Conservation (phyloP, 139 green algal genomes). For the Microglena sp. region DNA sequence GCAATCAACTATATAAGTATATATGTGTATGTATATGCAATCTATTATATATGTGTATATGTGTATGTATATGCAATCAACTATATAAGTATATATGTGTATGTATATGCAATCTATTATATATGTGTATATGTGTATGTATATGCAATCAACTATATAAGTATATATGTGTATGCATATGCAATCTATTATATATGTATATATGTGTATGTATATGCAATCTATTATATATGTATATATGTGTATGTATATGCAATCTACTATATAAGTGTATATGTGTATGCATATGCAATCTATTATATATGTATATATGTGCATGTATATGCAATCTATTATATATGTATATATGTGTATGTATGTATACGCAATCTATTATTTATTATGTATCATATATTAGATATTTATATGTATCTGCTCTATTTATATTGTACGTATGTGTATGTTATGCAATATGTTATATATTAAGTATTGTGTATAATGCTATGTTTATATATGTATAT, state of each 20-base stretch:
- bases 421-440: not conserved
- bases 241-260: constrained; percentile 31
- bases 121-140: not conserved
- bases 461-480: not conserved
- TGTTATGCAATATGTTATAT: not conserved
- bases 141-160: not conserved
- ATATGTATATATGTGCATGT: too few species aligned
- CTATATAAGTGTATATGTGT: too few species aligned
- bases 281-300: too few species aligned
- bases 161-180: not conserved
- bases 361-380: constrained; percentile 19
- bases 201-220: constrained; percentile 11
- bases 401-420: not conserved
- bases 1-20: not conserved
- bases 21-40: constrained; percentile 1
- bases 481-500: not conserved
- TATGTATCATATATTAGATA: not conserved
- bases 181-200: not conserved
- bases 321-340: too few species aligned
- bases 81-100: not conserved
- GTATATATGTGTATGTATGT: too few species aligned
- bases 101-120: not conserved
- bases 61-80: not conserved
- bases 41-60: not conserved
- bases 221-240: constrained; percentile 24